Base-by-base conservation (phyloP, 371 early-diverging fungal genomes). In the Amoeboaphelidium protococcarum region DNA sequence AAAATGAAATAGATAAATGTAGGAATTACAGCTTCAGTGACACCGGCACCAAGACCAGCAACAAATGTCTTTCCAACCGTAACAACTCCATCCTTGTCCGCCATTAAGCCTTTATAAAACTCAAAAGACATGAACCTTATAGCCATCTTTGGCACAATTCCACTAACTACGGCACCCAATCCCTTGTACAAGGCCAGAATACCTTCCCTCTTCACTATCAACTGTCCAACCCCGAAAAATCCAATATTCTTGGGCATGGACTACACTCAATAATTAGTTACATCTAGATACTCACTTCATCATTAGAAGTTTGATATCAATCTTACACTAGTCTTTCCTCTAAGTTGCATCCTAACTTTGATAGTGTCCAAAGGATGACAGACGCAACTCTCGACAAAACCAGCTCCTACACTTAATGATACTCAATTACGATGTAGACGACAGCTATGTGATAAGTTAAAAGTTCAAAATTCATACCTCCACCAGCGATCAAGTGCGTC, bases 281-380 rank as follows among this genome's bases (percentile, higher is more conserved):
- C 16, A 31, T 6, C 37, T 31, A 10, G 37, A 31, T 31, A 31
- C 10, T 16, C n/a, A 13, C 40, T 13, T 13, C 13, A 40, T 13
- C n/a, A n/a, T n/a, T n/a, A n/a, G n/a, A n/a, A n/a, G n/a, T n/a
- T n/a, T n/a, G n/a, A n/a, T n/a, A n/a, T 10, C 80, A 23, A 48
- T 12, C 25, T 46, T 45, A 24, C 47, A 20, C 22, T 41, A 10
- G 10, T 12, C 47, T 27, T 40, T 6, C 25, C 24, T 21, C 46
- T 27, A 20, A 41, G 51, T 47, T 62, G 66, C 53, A 65, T 54
- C 21, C 67, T 50, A 16, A 65, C 69, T 71, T 94, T 94, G 66
- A 94, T 86, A 22, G 95, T 94, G 63, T 94, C 95, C 27, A 94
- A 68, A n/a, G 94, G 94, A 57, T 92, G 94, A 59, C 91, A 92